Base-by-base conservation (phyloP, 2,329 filamentous ascomycete species). In the Arthrobotrys megalospora region DNA sequence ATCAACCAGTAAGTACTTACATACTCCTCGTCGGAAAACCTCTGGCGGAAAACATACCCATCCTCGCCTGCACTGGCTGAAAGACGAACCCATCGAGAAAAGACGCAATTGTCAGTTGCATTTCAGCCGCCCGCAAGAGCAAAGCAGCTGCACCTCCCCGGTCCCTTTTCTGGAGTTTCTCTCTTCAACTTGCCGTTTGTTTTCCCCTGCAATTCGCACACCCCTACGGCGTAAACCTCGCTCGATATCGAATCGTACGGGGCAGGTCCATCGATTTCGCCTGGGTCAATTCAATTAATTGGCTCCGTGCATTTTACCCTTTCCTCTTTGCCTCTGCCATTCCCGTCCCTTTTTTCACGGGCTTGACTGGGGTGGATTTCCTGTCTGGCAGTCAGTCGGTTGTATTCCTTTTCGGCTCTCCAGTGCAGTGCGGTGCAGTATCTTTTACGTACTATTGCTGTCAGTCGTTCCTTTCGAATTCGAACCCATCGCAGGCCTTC, bases 51-150 rank as follows among this genome's bases (percentile, higher is more conserved):
- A 34, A 32, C 14, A 24, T 24, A 41, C 19, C 55, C 55, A 60
- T 28, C 11, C 55, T 60, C 55, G 55, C 55, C 55, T 60, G 36
- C n/a, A 16, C 41, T 45, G 34, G 28, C 8, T 21, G 4, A 62
- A 41, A 41, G 28, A 62, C 12, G 32, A 34, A 55, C 28, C 45
- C 45, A 16, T 45, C 65, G 12, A 60, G 47, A 60, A 55, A 47
- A 45, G 65, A 69, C 65, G 65, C 65, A 69, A 60, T 55, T 21
- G 50, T 28, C 47, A 32, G 24, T 47, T 48, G 62, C 24, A 65
- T 62, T 47, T 69, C 66, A 69, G 66, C 66, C 66, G 66, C 66
- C 60, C 45, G 47, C 10, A 32, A 43, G n/a, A 24, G 16, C 8
- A 38, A 38, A 38, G 43, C 43, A 45, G 43, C 12, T 38, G 36